These are phyloP conservation scores for Marasmius fiardii DNA, from an alignment of 1,284 basidiomycete species.

Conservation along the genomic window DNA sequence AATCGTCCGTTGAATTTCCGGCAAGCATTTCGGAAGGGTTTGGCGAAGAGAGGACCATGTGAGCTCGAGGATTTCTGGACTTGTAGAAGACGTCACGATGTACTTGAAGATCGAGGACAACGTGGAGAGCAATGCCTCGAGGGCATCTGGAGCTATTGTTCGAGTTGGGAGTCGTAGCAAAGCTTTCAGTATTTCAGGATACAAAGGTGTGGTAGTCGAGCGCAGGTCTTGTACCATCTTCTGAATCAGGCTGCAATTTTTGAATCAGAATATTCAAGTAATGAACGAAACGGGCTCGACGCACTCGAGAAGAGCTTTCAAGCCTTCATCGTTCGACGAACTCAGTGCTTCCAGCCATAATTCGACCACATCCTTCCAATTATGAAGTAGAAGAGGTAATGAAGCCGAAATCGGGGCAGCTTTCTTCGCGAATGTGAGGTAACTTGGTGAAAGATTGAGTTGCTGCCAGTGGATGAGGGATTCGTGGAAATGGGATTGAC, in stretches of 20 bases:
- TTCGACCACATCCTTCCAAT: conserved; percentile 66
- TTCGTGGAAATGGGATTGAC: conserved; percentile 69
- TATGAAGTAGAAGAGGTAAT: conserved; percentile 79
- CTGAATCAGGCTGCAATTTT: conserved; percentile 57
- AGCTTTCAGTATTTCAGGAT: conserved; percentile 46
- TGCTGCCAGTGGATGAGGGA: conserved; percentile 72
- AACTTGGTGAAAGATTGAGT: conserved; percentile 76
- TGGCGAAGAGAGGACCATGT: conserved; percentile 55
- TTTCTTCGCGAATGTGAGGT: conserved; percentile 66
- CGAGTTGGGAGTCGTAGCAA: conserved; percentile 59
- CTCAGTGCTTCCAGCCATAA: conserved; percentile 59
- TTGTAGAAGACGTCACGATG: conserved; percentile 57
- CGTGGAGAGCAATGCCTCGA: conserved; percentile 63
- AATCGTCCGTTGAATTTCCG: conserved; percentile 66
- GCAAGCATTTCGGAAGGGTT: conserved; percentile 53
- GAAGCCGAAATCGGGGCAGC: conserved; percentile 66
- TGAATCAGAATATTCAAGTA: conserved; percentile 13
- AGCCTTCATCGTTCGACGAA: conserved; percentile 62
- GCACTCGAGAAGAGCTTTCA: conserved; percentile 70
- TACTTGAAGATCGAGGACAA: conserved; percentile 67
- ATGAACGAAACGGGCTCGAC: conserved; percentile 23
- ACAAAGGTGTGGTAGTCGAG: conserved; percentile 60
- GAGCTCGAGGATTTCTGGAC: conserved; percentile 44
- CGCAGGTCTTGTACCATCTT: conserved; percentile 75
- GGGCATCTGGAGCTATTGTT: conserved; percentile 52